These are phyloP conservation scores for Rhipidocladum racemiflorum DNA, from an alignment of 176 grass and related monocot species.

Conservation along the genomic window DNA sequence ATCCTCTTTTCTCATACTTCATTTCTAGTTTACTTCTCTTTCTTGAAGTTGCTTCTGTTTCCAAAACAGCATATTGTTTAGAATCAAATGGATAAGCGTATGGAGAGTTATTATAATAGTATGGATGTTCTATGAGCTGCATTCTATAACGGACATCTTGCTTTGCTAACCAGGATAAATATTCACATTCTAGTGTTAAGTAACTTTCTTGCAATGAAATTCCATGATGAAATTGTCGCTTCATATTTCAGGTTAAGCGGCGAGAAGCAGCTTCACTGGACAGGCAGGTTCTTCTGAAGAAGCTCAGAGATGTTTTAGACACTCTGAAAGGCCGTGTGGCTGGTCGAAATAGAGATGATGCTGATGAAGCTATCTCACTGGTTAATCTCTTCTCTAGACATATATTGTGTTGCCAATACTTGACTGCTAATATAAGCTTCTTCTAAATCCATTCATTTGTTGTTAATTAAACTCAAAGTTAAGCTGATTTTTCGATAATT, in stretches of 20 bases:
- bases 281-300: slow-evolving; percentile 93
- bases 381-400: slow-evolving; percentile 38
- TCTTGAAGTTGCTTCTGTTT: slow-evolving; percentile 6
- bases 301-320: slow-evolving; percentile 89
- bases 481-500: neutral
- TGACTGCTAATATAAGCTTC: slow-evolving; percentile 1
- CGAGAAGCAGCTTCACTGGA: slow-evolving; percentile 89
- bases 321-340: slow-evolving; percentile 85
- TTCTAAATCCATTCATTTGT: neutral
- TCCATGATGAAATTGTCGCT: slow-evolving; percentile 25
- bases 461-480: neutral
- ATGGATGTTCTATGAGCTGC: neutral
- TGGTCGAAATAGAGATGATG: slow-evolving; percentile 92
- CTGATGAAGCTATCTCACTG: slow-evolving; percentile 97
- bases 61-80: neutral
- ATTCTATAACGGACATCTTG: neutral
- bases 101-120: neutral
- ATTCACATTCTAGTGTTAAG: slow-evolving; percentile 13
- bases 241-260: slow-evolving; percentile 72
- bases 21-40: neutral
- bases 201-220: neutral
- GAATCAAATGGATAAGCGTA: slow-evolving; percentile 2
- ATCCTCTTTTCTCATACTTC: neutral
- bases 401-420: slow-evolving; percentile 3
- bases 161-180: slow-evolving; percentile 6